Conservation (phyloP, 805 yeast species). For the Saccharomycodes ludwigii region DNA sequence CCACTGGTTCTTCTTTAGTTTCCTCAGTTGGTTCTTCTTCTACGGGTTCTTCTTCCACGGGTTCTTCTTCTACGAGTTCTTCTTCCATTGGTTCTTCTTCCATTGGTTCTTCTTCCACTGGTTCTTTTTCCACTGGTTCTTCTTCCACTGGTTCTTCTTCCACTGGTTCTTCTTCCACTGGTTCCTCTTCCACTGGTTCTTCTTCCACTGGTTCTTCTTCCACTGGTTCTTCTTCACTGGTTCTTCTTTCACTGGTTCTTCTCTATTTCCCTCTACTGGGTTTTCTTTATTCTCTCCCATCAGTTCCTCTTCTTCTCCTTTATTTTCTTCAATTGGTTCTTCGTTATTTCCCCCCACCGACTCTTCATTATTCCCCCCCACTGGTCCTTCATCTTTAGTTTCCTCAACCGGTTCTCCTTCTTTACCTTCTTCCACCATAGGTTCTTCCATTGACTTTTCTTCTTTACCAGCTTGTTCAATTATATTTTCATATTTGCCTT, state of each 20-base stretch:
- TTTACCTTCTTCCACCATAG: neutral
- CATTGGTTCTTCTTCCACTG: conserved; percentile 9
- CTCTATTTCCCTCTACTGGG: neutral
- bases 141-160: conserved; percentile 6
- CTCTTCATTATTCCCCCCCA: conserved; percentile 1
- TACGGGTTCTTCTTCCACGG: conserved; percentile 1
- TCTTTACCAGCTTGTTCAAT: too few relatives aligned
- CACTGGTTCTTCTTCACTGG: conserved; percentile 5
- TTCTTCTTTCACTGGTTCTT: conserved; percentile 5
- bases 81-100: conserved; percentile 10
- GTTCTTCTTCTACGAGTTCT: conserved; percentile 2
- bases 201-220: conserved; percentile 11
- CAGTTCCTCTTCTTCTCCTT: conserved; percentile 1
- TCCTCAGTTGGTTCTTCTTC: conserved; percentile 9
- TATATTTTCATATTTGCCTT: too few relatives aligned
- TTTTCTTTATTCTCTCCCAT: neutral
- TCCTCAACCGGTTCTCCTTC: neutral
- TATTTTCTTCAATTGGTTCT: conserved; percentile 7
- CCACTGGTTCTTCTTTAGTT: conserved; percentile 8
- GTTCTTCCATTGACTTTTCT: conserved; percentile 1
- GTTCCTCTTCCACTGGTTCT: conserved; percentile 4
- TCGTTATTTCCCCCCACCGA: neutral
- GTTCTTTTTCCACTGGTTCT: conserved; percentile 6
- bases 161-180: conserved; percentile 2
- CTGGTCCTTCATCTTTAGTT: conserved; percentile 1